Evolutionary conservation across 345 rosid genomes (phyloP).

Genomic region (Stellera chamaejasme): DNA sequence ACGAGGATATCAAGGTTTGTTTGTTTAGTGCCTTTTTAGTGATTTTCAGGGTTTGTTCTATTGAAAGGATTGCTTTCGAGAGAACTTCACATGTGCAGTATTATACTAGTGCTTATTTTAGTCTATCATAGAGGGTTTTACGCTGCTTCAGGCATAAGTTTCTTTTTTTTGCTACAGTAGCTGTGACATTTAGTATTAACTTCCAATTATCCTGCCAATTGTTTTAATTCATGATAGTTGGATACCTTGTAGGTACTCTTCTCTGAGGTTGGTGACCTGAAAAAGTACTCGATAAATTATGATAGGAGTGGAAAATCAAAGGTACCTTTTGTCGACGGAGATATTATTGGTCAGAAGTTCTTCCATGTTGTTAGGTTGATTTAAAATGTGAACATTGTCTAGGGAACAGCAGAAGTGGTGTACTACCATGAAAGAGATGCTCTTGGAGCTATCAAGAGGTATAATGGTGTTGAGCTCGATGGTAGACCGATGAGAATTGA

Average conservation of each 20-base stretch:
- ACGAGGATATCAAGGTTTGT: slow-evolving; percentile 47
- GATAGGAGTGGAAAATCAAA: slow-evolving; percentile 56
- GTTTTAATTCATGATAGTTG: too few species aligned
- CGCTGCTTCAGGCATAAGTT: too few species aligned
- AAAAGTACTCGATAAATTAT: slow-evolving; percentile 37
- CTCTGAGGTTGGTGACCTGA: slow-evolving; percentile 46
- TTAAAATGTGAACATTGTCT: slow-evolving; percentile 18
- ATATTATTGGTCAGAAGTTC: not conserved
- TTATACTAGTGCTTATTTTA: too few species aligned
- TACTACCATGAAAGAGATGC: slow-evolving; percentile 34
- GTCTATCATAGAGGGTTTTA: too few species aligned
- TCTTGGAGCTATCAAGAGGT: slow-evolving; percentile 47
- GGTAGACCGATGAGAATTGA: slow-evolving; percentile 59
- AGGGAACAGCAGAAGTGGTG: slow-evolving; percentile 66
- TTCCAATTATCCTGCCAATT: too few species aligned
- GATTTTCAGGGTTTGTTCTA: not conserved
- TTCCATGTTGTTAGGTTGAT: slow-evolving; percentile 8
- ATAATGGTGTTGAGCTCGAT: slow-evolving; percentile 51
- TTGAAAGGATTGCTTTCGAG: not conserved
- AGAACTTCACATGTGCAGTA: too few species aligned
- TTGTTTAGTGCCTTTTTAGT: not conserved
- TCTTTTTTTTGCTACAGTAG: not conserved
- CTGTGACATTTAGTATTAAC: not conserved
- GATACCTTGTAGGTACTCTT: slow-evolving; percentile 37
- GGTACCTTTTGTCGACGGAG: slow-evolving; percentile 28